These are phyloP conservation scores for Aspergillus sp. DNA, from an alignment of 2,329 filamentous ascomycete species.

Conservation along the genomic window DNA sequence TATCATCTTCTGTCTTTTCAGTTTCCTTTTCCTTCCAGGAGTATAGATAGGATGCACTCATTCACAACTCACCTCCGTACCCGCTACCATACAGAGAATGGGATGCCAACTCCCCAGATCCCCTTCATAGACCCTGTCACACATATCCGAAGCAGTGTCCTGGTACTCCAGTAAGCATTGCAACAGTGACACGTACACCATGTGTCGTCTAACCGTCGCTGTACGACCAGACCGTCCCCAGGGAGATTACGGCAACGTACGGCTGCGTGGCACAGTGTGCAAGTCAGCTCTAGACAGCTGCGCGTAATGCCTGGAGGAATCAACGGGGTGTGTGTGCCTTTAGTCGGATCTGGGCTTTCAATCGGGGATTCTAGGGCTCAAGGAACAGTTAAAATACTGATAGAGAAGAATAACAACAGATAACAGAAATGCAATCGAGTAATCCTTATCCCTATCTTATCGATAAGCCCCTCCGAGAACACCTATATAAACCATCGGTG, in stretches of 20 bases:
- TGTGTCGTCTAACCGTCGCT: neutral
- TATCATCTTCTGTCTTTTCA: neutral
- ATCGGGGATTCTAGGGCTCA: neutral
- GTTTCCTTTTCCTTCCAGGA: neutral
- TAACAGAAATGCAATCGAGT: neutral
- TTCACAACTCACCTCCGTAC: too few species aligned
- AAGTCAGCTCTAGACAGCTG: too few species aligned
- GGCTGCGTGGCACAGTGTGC: too few species aligned
- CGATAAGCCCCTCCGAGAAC: neutral
- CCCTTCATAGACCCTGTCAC: slow-evolving; percentile 4
- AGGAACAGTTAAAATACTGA: neutral
- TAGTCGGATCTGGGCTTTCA: neutral
- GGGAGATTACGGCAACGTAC: neutral
- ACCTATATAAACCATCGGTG: neutral
- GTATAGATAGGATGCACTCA: too few species aligned
- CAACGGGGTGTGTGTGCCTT: neutral
- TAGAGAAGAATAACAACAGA: neutral
- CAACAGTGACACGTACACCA: slow-evolving; percentile 11
- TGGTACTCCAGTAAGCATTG: slow-evolving; percentile 9
- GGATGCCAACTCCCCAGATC: neutral
- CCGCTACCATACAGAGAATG: neutral
- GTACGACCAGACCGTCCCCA: neutral
- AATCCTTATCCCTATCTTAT: slow-evolving; percentile 1
- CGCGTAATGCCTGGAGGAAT: too few species aligned
- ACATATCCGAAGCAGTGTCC: slow-evolving; percentile 6